A percentile compares a stretch with the other conserved stretches of the same genome.
These are phyloP conservation scores for Halenospora varia DNA, from an alignment of 495 filamentous ascomycete species.

Conservation along the genomic window DNA sequence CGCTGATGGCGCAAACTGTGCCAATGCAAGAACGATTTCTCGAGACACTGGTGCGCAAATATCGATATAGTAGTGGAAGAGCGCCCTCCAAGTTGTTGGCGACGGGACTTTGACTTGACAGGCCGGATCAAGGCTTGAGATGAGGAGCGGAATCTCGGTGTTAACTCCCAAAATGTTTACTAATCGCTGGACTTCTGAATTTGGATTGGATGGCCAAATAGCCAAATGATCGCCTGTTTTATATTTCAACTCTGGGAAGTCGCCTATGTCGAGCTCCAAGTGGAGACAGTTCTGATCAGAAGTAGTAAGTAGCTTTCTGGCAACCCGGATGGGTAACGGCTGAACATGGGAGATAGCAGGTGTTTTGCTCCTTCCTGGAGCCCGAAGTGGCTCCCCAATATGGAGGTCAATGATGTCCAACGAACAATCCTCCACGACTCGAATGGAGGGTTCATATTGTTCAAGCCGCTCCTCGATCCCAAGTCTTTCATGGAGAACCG, in stretches of 20 bases:
- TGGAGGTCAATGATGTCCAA: conserved; percentile 37
- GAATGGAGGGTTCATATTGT: conserved; percentile 38
- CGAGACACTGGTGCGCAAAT: conserved; percentile 14
- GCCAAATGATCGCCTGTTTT: conserved; percentile 21
- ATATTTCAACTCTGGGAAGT: conserved; percentile 20
- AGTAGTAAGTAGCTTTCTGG: conserved; percentile 13
- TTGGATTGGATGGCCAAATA: conserved; percentile 18
- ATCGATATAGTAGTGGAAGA: conserved; percentile 18
- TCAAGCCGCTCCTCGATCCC: conserved; percentile 35
- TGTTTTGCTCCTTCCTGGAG: conserved; percentile 26
- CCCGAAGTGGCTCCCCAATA: conserved; percentile 34
- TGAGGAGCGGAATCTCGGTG: conserved; percentile 19
- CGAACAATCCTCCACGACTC: conserved; percentile 35
- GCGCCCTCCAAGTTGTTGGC: conserved; percentile 11
- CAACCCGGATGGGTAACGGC: conserved; percentile 33
- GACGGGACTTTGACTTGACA: conserved; percentile 10
- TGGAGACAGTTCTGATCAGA: conserved; percentile 15
- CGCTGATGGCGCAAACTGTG: conserved; percentile 7
- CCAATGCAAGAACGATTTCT: conserved; percentile 3
- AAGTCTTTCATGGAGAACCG: conserved; percentile 33
- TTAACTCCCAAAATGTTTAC: conserved; percentile 4
- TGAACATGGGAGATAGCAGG: conserved; percentile 30
- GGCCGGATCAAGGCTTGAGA: conserved; percentile 18
- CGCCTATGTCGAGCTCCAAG: conserved; percentile 12
- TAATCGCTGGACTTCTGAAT: conserved; percentile 10